A percentile compares a stretch with the other conserved stretches of the same genome.
Conservation (phyloP, 805 yeast species). For the Suhomyces sp. region DNA sequence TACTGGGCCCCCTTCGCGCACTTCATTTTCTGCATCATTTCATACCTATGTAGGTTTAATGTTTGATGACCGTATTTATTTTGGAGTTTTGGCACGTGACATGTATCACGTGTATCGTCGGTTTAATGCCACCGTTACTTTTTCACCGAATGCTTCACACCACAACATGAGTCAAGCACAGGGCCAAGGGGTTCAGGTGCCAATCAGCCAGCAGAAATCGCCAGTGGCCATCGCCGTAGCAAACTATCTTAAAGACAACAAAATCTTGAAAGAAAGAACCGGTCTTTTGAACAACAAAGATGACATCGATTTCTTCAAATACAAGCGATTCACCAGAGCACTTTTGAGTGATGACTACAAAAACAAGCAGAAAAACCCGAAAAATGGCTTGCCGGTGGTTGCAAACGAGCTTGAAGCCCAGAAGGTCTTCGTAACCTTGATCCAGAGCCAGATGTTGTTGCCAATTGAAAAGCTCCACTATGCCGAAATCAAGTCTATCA, state of each 20-base stretch:
- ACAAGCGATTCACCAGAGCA: slow-evolving; percentile 79
- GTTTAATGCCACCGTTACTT: slow-evolving; percentile 4
- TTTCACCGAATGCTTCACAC: neutral
- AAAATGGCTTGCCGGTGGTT: slow-evolving; percentile 42
- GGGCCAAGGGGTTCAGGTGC: slow-evolving; percentile 9
- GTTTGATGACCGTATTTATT: too few relatives aligned
- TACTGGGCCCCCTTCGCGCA: too few relatives aligned
- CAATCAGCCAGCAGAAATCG: slow-evolving; percentile 15
- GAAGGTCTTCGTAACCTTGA: slow-evolving; percentile 60
- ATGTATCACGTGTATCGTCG: too few relatives aligned
- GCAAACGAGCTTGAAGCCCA: slow-evolving; percentile 54
- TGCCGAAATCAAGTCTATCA: slow-evolving; percentile 51
- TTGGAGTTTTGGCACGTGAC: too few relatives aligned
- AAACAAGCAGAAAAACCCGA: slow-evolving; percentile 46
- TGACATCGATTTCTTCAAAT: slow-evolving; percentile 82
- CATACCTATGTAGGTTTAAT: too few relatives aligned
- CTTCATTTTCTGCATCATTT: too few relatives aligned
- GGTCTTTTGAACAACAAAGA: slow-evolving; percentile 69
- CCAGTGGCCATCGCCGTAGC: slow-evolving; percentile 72
- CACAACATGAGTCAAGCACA: neutral
- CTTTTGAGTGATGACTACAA: slow-evolving; percentile 70
- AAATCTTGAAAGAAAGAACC: slow-evolving; percentile 71
- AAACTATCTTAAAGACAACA: slow-evolving; percentile 61
- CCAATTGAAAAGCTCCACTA: slow-evolving; percentile 76
- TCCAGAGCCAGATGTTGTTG: slow-evolving; percentile 67